phyloP scores from a whole-genome alignment of 306 rosid species.

The Prunus armeniaca region DNA sequence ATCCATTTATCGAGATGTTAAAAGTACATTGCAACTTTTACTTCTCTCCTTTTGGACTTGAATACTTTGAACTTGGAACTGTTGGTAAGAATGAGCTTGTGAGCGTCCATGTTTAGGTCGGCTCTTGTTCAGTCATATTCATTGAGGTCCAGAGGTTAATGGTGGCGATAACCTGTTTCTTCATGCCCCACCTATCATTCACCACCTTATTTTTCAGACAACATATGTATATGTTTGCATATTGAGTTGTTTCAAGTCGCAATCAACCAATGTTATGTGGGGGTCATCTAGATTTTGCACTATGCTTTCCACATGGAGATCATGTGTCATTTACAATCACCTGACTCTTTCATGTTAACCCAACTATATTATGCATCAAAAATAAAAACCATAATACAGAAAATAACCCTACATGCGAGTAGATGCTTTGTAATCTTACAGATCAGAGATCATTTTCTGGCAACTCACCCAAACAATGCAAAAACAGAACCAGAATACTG shows the following conservation, averaged over 20 bases:
- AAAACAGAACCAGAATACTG: no score
- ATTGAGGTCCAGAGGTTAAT: constrained; percentile 9
- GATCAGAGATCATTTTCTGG: no score
- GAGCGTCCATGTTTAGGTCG: neutral
- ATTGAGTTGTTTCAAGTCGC: neutral
- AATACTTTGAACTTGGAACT: no score
- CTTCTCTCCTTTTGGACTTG: no score
- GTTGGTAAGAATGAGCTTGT: neutral
- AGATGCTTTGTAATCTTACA: no score
- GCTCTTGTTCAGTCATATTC: constrained; percentile 4
- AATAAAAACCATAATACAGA: no score
- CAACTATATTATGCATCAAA: no score
- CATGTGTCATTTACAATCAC: neutral
- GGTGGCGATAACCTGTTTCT: neutral
- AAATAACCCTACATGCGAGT: no score
- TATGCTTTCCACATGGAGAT: neutral
- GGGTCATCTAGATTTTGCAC: neutral
- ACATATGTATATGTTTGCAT: neutral
- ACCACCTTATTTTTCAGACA: neutral
- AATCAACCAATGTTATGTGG: neutral
- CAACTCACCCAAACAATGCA: no score
- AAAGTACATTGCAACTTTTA: no score
- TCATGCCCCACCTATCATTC: neutral
- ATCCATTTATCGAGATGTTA: no score
- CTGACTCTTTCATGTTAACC: no score